Conservation (phyloP, 108 stramenopile species). For the Cyclotella choctawhatcheeana region DNA sequence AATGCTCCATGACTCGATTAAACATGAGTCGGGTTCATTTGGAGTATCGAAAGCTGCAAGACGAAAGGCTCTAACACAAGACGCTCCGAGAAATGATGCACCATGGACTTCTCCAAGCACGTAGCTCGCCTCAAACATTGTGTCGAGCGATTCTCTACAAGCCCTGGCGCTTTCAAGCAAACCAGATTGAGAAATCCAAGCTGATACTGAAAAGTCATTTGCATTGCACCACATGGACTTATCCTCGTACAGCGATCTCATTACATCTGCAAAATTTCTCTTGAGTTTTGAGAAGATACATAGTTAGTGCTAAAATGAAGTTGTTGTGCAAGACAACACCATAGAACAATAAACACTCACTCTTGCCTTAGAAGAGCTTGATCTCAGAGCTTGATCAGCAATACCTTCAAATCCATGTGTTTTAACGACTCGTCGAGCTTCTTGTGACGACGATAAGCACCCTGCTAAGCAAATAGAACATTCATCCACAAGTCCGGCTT, state of each 20-base stretch:
- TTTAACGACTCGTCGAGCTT: conserved; percentile 50
- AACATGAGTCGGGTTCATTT: conserved; percentile 3
- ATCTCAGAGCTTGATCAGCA: conserved; percentile 34
- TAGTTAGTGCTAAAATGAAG: too few relatives aligned
- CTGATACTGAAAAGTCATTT: conserved; percentile 1
- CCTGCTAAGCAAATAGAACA: conserved; percentile 55
- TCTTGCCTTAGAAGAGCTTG: conserved; percentile 70
- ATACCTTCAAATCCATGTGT: conserved; percentile 34
- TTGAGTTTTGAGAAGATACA: too few relatives aligned
- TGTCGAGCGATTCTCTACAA: conserved; percentile 27
- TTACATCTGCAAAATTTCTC: conserved; percentile 58
- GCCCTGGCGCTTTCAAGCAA: conserved; percentile 14
- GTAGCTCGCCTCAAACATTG: conserved; percentile 28
- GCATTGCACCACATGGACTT: conserved; percentile 36
- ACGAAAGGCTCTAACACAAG: conserved; percentile 28
- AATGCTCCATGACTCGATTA: conserved; percentile 40
- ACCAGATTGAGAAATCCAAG: conserved; percentile 38
- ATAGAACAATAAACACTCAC: background rate
- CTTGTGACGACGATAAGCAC: conserved; percentile 52
- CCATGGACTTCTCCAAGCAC: conserved; percentile 69
- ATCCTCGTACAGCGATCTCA: conserved; percentile 63
- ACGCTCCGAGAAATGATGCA: conserved; percentile 68
- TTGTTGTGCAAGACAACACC: too few relatives aligned
- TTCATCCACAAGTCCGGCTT: conserved; percentile 65
- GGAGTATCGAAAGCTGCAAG: background rate